A percentile compares a stretch with the other conserved stretches of the same genome.
phyloP scores from a whole-genome alignment of 129 eudicot species.

The Tagetes erecta region DNA sequence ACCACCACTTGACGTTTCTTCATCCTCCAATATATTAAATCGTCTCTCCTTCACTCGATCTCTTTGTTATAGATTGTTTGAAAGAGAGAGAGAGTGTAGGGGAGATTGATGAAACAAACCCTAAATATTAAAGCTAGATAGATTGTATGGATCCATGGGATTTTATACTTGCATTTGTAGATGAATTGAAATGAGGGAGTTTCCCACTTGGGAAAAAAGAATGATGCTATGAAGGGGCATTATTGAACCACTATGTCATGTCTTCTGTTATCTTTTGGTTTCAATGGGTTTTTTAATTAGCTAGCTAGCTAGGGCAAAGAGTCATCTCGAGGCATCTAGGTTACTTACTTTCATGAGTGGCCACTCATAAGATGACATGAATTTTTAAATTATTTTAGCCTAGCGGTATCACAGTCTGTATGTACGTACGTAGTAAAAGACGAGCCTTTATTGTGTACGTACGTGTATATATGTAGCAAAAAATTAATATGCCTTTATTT shows the following conservation, averaged over 20 bases:
- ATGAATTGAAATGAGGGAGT: conserved; percentile 1
- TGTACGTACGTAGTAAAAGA: no score
- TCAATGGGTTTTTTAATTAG: conserved; percentile 25
- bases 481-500: no score
- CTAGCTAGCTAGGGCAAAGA: conserved; percentile 49
- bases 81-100: conserved; percentile 15
- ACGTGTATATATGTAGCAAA: no score
- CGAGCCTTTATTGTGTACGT: no score
- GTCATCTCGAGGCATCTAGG: conserved; percentile 36
- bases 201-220: conserved; percentile 45
- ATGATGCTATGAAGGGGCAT: conserved; percentile 33
- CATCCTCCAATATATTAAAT: conserved; percentile 11
- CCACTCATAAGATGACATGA: conserved; percentile 32
- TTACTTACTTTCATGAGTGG: conserved; percentile 22
- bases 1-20: conserved; percentile 47
- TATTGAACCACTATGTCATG: conserved; percentile 42
- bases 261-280: conserved; percentile 33
- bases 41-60: background rate
- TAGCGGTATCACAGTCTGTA: no score
- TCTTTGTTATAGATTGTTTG: conserved; percentile 21
- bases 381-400: no score
- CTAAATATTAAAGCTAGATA: conserved; percentile 16
- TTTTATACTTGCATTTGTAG: conserved; percentile 20
- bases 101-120: conserved; percentile 24
- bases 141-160: conserved; percentile 22